These are phyloP conservation scores for rapeseed (Brassica napus) DNA, from an alignment of 345 rosid genomes.

Conservation along the genomic window DNA sequence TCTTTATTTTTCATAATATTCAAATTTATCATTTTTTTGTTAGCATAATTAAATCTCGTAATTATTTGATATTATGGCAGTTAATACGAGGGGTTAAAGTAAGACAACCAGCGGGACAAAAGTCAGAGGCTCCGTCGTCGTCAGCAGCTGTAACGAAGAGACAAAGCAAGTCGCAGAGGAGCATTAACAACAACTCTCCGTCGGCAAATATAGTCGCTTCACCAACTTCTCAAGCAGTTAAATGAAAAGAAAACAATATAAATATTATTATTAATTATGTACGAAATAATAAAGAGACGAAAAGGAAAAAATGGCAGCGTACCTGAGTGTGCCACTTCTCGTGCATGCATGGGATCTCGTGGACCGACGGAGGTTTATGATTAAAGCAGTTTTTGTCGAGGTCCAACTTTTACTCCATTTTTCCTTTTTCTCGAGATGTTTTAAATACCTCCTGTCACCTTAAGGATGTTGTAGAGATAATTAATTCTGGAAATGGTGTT, in stretches of 20 bases:
- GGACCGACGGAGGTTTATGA: constrained; percentile 41
- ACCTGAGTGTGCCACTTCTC: constrained; percentile 41
- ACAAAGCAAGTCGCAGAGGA: constrained; percentile 68
- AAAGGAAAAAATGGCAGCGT: constrained; percentile 13
- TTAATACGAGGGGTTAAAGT: constrained; percentile 97
- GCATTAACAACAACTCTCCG: constrained; percentile 47
- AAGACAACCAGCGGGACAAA: constrained; percentile 64
- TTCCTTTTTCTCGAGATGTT: neutral
- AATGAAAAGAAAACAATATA: constrained; percentile 1
- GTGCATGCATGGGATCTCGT: constrained; percentile 46
- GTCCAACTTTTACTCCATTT: constrained; percentile 28
- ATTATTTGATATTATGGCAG: constrained; percentile 39
- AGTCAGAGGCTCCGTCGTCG: constrained; percentile 46
- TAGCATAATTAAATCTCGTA: neutral
- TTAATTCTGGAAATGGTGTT: constrained; percentile 33
- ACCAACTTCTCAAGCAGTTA: constrained; percentile 37
- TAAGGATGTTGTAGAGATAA: constrained; percentile 34
- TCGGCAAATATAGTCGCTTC: constrained; percentile 31
- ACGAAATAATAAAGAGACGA: constrained; percentile 15
- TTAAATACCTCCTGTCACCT: neutral
- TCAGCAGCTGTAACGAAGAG: constrained; percentile 45
- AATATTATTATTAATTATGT: constrained; percentile 23
- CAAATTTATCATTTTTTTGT: neutral
- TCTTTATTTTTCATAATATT: neutral
- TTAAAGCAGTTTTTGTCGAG: constrained; percentile 20